A percentile compares a stretch with the other conserved stretches of the same genome.
phyloP scores from a whole-genome alignment of 2,329 filamentous ascomycete species.

The Niveomyces coronatus region DNA sequence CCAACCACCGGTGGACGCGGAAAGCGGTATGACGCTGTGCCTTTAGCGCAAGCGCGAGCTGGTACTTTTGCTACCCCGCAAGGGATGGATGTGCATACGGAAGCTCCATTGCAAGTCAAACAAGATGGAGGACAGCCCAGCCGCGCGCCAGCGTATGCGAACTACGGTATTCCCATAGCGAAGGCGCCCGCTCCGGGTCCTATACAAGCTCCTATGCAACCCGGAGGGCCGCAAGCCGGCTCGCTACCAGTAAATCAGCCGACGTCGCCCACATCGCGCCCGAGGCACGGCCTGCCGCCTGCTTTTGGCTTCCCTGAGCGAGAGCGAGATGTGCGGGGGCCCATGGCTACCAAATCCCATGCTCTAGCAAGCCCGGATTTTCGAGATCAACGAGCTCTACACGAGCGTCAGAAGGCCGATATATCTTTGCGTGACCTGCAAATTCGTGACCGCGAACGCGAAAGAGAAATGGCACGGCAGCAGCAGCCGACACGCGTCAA shows the following conservation, averaged over 20 bases:
- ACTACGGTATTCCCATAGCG: constrained; percentile 37
- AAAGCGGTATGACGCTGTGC: constrained; percentile 37
- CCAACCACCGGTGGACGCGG: constrained; percentile 38
- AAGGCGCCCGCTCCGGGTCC: constrained; percentile 26
- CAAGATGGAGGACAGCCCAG: constrained; percentile 28
- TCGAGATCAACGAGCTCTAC: constrained; percentile 23
- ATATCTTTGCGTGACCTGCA: constrained; percentile 20
- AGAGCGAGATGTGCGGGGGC: constrained; percentile 27
- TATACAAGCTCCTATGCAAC: constrained; percentile 13
- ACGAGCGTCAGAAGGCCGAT: constrained; percentile 24
- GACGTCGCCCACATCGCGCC: constrained; percentile 36
- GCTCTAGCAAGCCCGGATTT: constrained; percentile 22
- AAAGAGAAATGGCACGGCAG: constrained; percentile 13
- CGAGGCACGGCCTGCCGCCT: constrained; percentile 32
- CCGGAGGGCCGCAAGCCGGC: constrained; percentile 13
- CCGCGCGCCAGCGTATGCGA: constrained; percentile 28
- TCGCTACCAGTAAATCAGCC: constrained; percentile 28
- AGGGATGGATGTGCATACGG: constrained; percentile 33
- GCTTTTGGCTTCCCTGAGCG: constrained; percentile 36
- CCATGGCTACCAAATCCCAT: constrained; percentile 30
- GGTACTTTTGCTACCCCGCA: constrained; percentile 39
- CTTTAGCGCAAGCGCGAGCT: constrained; percentile 22
- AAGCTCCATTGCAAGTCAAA: constrained; percentile 31
- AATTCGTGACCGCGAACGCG: constrained; percentile 16
- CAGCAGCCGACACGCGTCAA: constrained; percentile 28